Evolutionary conservation across 164 flowering plant genomes (phyloP).

Genomic region (Macadamia tetraphylla): DNA sequence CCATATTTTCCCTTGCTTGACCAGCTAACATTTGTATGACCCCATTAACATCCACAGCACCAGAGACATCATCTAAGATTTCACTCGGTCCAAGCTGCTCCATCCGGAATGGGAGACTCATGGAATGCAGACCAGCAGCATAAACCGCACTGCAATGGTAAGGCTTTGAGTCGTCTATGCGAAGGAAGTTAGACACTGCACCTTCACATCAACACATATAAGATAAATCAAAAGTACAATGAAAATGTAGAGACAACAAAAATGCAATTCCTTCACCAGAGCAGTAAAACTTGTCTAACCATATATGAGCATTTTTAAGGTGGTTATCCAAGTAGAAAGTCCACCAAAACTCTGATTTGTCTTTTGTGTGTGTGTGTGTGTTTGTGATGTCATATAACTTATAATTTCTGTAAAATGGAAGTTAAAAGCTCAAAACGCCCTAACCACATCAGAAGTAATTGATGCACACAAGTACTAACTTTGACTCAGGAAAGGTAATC

Average conservation of each 20-base stretch:
- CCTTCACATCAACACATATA: slow-evolving; percentile 34
- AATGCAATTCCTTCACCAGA: too few relatives aligned
- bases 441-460: background rate
- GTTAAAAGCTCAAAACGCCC: background rate
- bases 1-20: slow-evolving; percentile 70
- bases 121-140: slow-evolving; percentile 85
- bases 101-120: slow-evolving; percentile 77
- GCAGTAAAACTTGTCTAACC: background rate
- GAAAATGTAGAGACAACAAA: too few relatives aligned
- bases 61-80: slow-evolving; percentile 34
- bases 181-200: slow-evolving; percentile 49
- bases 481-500: slow-evolving; percentile 58
- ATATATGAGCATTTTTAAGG: background rate
- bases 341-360: too few relatives aligned
- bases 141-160: slow-evolving; percentile 86
- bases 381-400: too few relatives aligned
- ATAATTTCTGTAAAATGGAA: background rate
- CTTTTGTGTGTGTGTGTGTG: too few relatives aligned
- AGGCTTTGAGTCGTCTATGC: slow-evolving; percentile 53
- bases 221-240: slow-evolving; percentile 1
- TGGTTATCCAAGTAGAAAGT: too few relatives aligned
- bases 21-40: slow-evolving; percentile 57
- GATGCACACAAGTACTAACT: slow-evolving; percentile 40
- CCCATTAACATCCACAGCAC: slow-evolving; percentile 55
- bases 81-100: slow-evolving; percentile 42